phyloP scores from a whole-genome alignment of 2,329 filamentous ascomycete species.

The Coleophoma eucalyptorum region DNA sequence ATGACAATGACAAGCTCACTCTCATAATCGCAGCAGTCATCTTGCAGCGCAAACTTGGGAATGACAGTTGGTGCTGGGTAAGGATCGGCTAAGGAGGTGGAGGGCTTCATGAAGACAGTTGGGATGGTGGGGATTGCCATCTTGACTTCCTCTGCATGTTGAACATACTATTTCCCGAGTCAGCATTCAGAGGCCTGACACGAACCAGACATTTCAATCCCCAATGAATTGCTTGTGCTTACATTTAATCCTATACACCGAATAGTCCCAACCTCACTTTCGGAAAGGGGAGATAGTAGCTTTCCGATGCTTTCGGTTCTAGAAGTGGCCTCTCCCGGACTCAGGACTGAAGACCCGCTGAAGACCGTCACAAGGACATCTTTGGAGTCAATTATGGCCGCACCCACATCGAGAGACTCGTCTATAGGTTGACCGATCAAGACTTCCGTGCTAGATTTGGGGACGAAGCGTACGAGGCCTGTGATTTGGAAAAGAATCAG shows the following conservation, averaged over 20 bases:
- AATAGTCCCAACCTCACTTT: constrained; percentile 40
- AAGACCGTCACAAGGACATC: constrained; percentile 54
- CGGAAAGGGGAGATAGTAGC: constrained; percentile 39
- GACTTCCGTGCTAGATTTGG: constrained; percentile 45
- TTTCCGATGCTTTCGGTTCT: constrained; percentile 37
- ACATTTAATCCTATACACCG: constrained; percentile 49
- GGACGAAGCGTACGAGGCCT: constrained; percentile 58
- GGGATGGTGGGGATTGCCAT: constrained; percentile 38
- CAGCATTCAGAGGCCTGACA: not conserved
- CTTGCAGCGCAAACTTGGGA: constrained; percentile 38
- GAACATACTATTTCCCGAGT: constrained; percentile 31
- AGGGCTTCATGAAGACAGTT: constrained; percentile 27
- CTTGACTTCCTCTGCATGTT: constrained; percentile 41
- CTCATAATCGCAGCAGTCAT: constrained; percentile 44
- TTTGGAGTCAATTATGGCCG: constrained; percentile 49
- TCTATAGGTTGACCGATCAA: constrained; percentile 54
- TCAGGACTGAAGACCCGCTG: constrained; percentile 53
- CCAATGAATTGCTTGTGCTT: not conserved
- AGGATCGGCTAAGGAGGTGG: constrained; percentile 20
- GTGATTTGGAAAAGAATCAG: not conserved
- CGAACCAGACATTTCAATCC: no score
- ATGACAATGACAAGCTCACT: constrained; percentile 47
- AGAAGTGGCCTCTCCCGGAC: constrained; percentile 47
- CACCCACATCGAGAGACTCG: constrained; percentile 49
- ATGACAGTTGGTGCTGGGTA: constrained; percentile 35